phyloP scores from a whole-genome alignment of 176 grass and related monocot genomes.

The Aegilops tauschii region DNA sequence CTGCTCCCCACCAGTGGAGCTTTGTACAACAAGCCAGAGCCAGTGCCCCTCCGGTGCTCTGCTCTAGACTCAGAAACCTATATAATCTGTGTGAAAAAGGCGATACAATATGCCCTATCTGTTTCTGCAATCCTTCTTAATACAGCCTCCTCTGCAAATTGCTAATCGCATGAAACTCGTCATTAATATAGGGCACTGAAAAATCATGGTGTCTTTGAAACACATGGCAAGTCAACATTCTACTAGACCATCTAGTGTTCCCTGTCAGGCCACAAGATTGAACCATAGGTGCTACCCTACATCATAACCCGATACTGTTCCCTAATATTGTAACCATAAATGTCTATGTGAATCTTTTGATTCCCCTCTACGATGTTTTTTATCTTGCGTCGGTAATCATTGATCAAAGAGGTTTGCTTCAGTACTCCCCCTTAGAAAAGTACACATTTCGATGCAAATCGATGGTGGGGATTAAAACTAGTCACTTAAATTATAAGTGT shows the following conservation, averaged over 20 bases:
- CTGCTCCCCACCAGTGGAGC: background rate
- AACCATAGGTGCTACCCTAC: background rate
- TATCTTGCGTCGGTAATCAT: background rate
- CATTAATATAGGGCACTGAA: background rate
- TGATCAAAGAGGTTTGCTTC: background rate
- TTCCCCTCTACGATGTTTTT: background rate
- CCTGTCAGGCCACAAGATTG: background rate
- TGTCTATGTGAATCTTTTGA: background rate
- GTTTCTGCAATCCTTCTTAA: background rate
- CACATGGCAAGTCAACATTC: background rate
- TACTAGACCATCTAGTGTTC: background rate
- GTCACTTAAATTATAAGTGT: background rate
- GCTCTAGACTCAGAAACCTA: background rate
- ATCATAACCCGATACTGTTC: background rate
- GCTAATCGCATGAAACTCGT: background rate
- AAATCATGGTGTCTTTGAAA: background rate
- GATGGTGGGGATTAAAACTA: background rate
- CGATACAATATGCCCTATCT: background rate
- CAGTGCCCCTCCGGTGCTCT: background rate
- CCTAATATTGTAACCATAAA: background rate
- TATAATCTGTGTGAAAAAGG: background rate
- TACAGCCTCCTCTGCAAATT: background rate
- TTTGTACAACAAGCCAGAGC: background rate
- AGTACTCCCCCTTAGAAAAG: background rate
- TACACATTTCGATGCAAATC: background rate